Percentiles rank a stretch among this genome's conserved stretches.
phyloP scores from a whole-genome alignment of 2,329 filamentous ascomycete species.

The Fusarium irregulare region DNA sequence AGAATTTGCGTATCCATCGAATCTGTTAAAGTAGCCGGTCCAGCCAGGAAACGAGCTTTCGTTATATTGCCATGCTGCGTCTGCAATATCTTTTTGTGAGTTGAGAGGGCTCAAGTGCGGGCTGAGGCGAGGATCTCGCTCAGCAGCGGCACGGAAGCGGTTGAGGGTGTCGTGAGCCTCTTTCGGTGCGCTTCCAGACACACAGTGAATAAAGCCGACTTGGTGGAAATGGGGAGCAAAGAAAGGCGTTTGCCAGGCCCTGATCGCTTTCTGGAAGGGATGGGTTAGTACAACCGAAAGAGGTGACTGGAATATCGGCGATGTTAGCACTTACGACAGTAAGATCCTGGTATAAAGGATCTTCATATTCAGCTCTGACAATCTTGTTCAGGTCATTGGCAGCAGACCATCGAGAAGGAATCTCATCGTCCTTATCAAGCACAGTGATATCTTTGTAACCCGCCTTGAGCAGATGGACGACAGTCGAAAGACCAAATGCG shows the following conservation, averaged over 20 bases:
- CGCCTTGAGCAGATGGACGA: constrained; percentile 56
- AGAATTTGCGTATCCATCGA: constrained; percentile 68
- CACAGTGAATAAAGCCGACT: constrained; percentile 58
- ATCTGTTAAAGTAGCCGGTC: constrained; percentile 68
- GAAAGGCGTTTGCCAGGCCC: constrained; percentile 63
- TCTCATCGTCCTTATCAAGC: constrained; percentile 54
- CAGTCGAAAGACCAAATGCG: constrained; percentile 63
- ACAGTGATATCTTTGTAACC: constrained; percentile 61
- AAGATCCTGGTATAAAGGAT: constrained; percentile 66
- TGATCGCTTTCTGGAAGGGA: constrained; percentile 56
- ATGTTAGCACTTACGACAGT: constrained; percentile 55
- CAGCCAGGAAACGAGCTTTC: constrained; percentile 61
- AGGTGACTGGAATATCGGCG: no score
- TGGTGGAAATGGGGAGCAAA: constrained; percentile 64
- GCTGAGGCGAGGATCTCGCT: constrained; percentile 54
- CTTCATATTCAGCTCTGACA: constrained; percentile 68
- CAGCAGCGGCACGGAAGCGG: constrained; percentile 55
- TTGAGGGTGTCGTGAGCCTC: constrained; percentile 61
- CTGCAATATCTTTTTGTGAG: constrained; percentile 53
- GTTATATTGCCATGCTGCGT: constrained; percentile 59
- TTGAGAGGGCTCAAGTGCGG: constrained; percentile 54
- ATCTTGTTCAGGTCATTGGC: constrained; percentile 73
- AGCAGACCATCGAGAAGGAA: constrained; percentile 62
- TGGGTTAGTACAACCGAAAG: no score
- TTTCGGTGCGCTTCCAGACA: constrained; percentile 59